These are phyloP conservation scores for Crepidotus variabilis DNA, from an alignment of 768 basidiomycete species.

Conservation along the genomic window DNA sequence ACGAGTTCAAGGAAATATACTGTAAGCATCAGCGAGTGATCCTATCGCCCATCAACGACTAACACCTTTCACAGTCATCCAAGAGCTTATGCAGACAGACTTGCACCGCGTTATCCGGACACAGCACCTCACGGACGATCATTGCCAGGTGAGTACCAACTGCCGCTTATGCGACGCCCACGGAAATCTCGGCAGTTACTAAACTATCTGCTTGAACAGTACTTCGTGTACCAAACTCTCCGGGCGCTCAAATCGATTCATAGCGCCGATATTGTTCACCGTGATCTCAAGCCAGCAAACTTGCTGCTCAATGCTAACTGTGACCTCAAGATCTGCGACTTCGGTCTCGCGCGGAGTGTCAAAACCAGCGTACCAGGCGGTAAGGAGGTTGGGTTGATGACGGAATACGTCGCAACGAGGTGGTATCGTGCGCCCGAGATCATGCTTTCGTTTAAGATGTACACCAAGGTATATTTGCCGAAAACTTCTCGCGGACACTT, in stretches of 20 bases:
- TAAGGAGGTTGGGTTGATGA: slow-evolving; percentile 69
- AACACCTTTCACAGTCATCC: slow-evolving; percentile 49
- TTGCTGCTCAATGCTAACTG: slow-evolving; percentile 86
- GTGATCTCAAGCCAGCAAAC: slow-evolving; percentile 85
- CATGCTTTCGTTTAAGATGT: slow-evolving; percentile 93
- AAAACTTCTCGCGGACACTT: neutral
- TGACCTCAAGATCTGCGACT: slow-evolving; percentile 87
- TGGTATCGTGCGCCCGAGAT: slow-evolving; percentile 96
- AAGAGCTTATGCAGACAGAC: slow-evolving; percentile 89
- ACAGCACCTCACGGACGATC: slow-evolving; percentile 87
- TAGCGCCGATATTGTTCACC: slow-evolving; percentile 76
- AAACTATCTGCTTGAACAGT: slow-evolving; percentile 36
- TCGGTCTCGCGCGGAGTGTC: slow-evolving; percentile 74
- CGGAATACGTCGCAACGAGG: slow-evolving; percentile 85
- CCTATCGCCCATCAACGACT: slow-evolving; percentile 9
- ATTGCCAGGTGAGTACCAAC: slow-evolving; percentile 57
- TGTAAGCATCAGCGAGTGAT: slow-evolving; percentile 36
- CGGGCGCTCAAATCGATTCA: slow-evolving; percentile 88
- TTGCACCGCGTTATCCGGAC: slow-evolving; percentile 90
- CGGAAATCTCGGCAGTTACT: slow-evolving; percentile 34
- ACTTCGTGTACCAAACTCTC: slow-evolving; percentile 82
- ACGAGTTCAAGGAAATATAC: slow-evolving; percentile 85
- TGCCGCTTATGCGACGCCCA: neutral
- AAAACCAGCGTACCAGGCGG: slow-evolving; percentile 50
- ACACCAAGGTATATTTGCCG: slow-evolving; percentile 51